Conservation (phyloP, 306 rosid species). For the Inga laurina region DNA sequence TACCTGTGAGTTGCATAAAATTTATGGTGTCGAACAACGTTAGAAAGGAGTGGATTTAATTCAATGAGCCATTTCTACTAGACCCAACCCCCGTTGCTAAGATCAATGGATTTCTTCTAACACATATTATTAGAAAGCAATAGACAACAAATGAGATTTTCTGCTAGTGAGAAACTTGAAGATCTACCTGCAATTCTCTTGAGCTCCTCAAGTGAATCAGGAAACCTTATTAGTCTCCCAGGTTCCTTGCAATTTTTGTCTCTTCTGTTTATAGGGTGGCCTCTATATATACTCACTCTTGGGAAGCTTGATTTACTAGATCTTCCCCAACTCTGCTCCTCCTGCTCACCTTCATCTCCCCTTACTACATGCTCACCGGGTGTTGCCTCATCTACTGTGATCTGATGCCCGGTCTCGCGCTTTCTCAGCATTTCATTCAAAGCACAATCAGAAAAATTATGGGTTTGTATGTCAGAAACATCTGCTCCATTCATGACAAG, state of each 20-base stretch:
- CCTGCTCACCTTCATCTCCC: slow-evolving; percentile 40
- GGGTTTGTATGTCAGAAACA: slow-evolving; percentile 17
- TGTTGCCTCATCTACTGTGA: slow-evolving; percentile 45
- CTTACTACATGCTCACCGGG: slow-evolving; percentile 29
- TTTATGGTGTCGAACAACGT: background rate
- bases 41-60: no score
- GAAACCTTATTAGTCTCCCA: slow-evolving; percentile 79
- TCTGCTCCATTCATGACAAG: slow-evolving; percentile 73
- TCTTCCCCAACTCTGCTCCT: slow-evolving; percentile 37
- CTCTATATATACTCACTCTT: slow-evolving; percentile 80
- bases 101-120: background rate
- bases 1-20: background rate
- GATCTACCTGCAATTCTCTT: slow-evolving; percentile 72
- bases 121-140: background rate
- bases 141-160: background rate
- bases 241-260: slow-evolving; percentile 50
- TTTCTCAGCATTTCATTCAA: slow-evolving; percentile 53
- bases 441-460: slow-evolving; percentile 40
- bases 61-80: no score
- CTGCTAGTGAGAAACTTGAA: slow-evolving; percentile 2
- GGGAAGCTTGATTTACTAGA: slow-evolving; percentile 30
- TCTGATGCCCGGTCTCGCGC: slow-evolving; percentile 60
- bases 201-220: slow-evolving; percentile 74
- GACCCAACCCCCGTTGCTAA: background rate
- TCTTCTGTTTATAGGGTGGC: slow-evolving; percentile 67